A percentile compares a stretch with the other conserved stretches of the same genome.
phyloP scores from a whole-genome alignment of 768 basidiomycete species.

The Naganishia kalamii region DNA sequence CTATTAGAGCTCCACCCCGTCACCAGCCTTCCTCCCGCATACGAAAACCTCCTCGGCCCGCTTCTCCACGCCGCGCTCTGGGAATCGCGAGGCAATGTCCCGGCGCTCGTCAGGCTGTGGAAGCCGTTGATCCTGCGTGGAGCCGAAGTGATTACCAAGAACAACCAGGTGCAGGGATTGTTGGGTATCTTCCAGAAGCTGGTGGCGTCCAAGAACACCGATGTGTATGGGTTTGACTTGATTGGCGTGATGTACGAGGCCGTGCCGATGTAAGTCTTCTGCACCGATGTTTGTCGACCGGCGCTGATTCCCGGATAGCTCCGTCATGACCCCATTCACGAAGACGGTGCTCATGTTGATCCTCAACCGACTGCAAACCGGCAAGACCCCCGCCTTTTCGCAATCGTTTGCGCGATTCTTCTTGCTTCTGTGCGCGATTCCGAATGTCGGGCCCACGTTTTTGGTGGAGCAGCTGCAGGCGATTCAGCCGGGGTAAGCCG shows the following conservation, averaged over 20 bases:
- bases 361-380: slow-evolving; percentile 75
- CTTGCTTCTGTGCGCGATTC: slow-evolving; percentile 66
- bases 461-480: slow-evolving; percentile 70
- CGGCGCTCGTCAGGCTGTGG: slow-evolving; percentile 80
- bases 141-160: slow-evolving; percentile 58
- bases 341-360: slow-evolving; percentile 65
- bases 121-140: slow-evolving; percentile 76
- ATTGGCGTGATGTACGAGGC: slow-evolving; percentile 67
- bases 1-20: slow-evolving; percentile 76
- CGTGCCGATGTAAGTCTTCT: slow-evolving; percentile 63
- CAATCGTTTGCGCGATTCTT: slow-evolving; percentile 76
- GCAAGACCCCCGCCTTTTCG: slow-evolving; percentile 80
- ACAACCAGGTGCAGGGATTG: slow-evolving; percentile 68
- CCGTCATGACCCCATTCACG: slow-evolving; percentile 64
- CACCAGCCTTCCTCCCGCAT: slow-evolving; percentile 60
- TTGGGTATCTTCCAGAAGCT: slow-evolving; percentile 88
- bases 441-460: slow-evolving; percentile 71
- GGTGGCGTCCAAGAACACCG: slow-evolving; percentile 76
- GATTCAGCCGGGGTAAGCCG: slow-evolving; percentile 71
- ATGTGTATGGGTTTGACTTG: slow-evolving; percentile 85
- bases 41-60: slow-evolving; percentile 70
- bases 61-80: slow-evolving; percentile 78
- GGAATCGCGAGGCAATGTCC: slow-evolving; percentile 91
- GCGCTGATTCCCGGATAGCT: slow-evolving; percentile 50
- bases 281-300: not conserved